These are phyloP conservation scores for Globisporangium alternatum DNA, from an alignment of 352 stramenopile species.

Conservation along the genomic window DNA sequence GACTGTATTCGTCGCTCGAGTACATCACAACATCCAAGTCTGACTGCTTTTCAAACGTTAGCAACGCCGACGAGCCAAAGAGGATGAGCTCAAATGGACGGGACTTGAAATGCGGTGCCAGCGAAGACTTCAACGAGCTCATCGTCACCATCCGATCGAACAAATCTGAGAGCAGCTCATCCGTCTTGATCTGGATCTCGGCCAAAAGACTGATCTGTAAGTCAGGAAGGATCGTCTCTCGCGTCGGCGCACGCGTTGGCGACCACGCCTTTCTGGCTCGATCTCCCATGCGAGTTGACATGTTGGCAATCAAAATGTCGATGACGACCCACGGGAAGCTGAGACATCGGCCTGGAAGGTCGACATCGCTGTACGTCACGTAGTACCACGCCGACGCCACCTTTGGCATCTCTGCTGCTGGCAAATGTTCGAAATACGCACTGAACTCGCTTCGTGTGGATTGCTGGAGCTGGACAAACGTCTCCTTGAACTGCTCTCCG, in stretches of 20 bases:
- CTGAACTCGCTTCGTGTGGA: conserved; percentile 53
- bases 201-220: conserved; percentile 60
- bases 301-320: conserved; percentile 47
- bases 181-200: conserved; percentile 43
- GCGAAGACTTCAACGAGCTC: conserved; percentile 32
- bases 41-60: conserved; percentile 77
- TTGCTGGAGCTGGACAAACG: conserved; percentile 46
- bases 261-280: conserved; percentile 25
- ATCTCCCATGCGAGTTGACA: conserved; percentile 18
- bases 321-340: conserved; percentile 80
- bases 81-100: conserved; percentile 46
- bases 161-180: conserved; percentile 49
- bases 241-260: conserved; percentile 22
- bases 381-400: conserved; percentile 73
- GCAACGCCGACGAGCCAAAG: conserved; percentile 66
- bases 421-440: conserved; percentile 17
- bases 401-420: conserved; percentile 26
- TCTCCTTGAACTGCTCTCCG: conserved; percentile 66
- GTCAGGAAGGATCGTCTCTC: conserved; percentile 39
- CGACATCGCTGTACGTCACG: conserved; percentile 45
- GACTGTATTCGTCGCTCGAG: conserved; percentile 17
- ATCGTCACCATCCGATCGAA: conserved; percentile 69
- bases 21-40: conserved; percentile 63
- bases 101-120: conserved; percentile 39
- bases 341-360: conserved; percentile 30